phyloP scores from a whole-genome alignment of 2,329 filamentous ascomycete species.

The Diaporthe velutina region DNA sequence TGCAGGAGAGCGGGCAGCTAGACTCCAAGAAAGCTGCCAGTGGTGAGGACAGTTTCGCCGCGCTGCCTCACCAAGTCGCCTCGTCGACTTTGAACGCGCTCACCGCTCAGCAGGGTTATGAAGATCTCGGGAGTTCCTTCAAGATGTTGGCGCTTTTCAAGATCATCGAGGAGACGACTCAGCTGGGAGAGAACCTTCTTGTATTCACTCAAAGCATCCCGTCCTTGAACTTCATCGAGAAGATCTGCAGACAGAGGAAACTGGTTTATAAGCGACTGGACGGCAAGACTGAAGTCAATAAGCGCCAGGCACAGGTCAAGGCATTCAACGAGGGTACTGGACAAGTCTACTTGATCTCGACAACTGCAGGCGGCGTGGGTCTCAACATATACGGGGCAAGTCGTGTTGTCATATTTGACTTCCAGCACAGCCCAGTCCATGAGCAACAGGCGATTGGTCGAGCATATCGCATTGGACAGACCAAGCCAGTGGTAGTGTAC shows the following conservation, averaged over 20 bases:
- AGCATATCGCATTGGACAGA: constrained; percentile 87
- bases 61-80: constrained; percentile 48
- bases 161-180: constrained; percentile 76
- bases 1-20: constrained; percentile 42
- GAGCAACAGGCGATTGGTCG: constrained; percentile 91
- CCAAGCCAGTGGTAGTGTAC: constrained; percentile 86
- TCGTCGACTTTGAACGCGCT: constrained; percentile 52
- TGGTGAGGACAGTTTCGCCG: constrained; percentile 37
- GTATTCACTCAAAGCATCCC: constrained; percentile 82
- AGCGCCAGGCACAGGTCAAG: constrained; percentile 74
- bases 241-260: constrained; percentile 62
- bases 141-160: constrained; percentile 76
- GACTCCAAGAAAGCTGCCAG: not conserved
- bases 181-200: constrained; percentile 78
- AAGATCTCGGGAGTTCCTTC: constrained; percentile 69
- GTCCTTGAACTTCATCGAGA: constrained; percentile 77
- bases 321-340: constrained; percentile 72
- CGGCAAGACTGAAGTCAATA: constrained; percentile 68
- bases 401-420: constrained; percentile 88
- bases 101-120: constrained; percentile 52
- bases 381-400: constrained; percentile 89
- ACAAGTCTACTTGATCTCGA: constrained; percentile 85
- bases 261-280: constrained; percentile 73
- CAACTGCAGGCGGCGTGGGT: constrained; percentile 83
- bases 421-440: constrained; percentile 81